These are phyloP conservation scores for Monilinia polystroma DNA, from an alignment of 2,329 filamentous ascomycete species.

Conservation along the genomic window DNA sequence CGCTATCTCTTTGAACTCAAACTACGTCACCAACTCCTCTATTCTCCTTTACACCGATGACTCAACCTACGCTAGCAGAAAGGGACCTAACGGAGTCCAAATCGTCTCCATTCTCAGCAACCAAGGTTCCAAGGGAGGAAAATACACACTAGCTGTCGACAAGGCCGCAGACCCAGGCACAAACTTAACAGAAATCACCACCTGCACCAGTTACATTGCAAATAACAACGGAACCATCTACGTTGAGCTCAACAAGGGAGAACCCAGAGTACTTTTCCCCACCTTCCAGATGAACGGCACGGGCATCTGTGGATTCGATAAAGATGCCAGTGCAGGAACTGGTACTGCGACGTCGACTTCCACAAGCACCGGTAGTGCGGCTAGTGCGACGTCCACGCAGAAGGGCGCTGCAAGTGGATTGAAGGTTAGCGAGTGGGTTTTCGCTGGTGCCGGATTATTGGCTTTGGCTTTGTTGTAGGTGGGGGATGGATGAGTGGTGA, in stretches of 20 bases:
- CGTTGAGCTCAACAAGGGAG: slow-evolving; percentile 12
- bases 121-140: slow-evolving; percentile 35
- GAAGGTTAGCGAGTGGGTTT: neutral
- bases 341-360: neutral
- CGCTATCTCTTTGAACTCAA: slow-evolving; percentile 22
- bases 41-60: slow-evolving; percentile 25
- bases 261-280: slow-evolving; percentile 18
- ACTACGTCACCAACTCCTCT: slow-evolving; percentile 25
- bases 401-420: slow-evolving; percentile 7
- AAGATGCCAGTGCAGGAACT: neutral
- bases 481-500: neutral
- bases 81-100: slow-evolving; percentile 26
- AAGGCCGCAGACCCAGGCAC: slow-evolving; percentile 22
- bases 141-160: slow-evolving; percentile 17
- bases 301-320: slow-evolving; percentile 3
- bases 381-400: slow-evolving; percentile 5
- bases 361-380: neutral
- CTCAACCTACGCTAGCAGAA: slow-evolving; percentile 26
- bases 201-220: slow-evolving; percentile 17
- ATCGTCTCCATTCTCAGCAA: slow-evolving; percentile 43
- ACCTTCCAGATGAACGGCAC: slow-evolving; percentile 10
- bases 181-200: slow-evolving; percentile 26
- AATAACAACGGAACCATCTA: slow-evolving; percentile 13
- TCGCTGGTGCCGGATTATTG: neutral
- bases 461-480: slow-evolving; percentile 2